These are phyloP conservation scores for Anisodus acutangulus DNA, from an alignment of 257 asterid genomes.

Conservation along the genomic window DNA sequence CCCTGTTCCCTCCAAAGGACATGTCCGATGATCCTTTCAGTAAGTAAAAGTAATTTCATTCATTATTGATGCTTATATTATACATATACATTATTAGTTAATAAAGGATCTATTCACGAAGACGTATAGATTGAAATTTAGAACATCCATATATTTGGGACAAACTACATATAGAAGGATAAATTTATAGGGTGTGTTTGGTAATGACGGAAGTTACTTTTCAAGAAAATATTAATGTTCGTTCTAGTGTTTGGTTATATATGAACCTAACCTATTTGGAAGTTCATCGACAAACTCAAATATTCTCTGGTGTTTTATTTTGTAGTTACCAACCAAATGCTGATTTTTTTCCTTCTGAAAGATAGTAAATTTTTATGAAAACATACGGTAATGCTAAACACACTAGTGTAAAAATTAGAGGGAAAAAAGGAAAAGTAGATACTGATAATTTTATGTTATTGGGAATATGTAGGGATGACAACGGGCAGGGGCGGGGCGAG, in stretches of 20 bases:
- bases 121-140: background rate
- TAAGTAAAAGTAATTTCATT: background rate
- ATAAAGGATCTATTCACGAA: background rate
- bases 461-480: no score
- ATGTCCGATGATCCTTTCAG: slow-evolving; percentile 67
- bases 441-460: no score
- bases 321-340: no score
- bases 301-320: no score
- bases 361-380: no score
- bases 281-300: no score
- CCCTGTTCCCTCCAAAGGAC: slow-evolving; percentile 71
- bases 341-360: no score
- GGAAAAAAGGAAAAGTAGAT: no score
- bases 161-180: background rate
- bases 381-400: no score
- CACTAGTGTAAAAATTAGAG: no score
- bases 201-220: background rate
- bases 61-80: background rate
- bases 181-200: background rate
- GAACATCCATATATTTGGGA: background rate
- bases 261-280: background rate
- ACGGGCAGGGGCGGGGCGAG: no score
- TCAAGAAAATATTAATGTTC: background rate
- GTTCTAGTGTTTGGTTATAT: background rate
- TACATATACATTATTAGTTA: background rate